Percentiles rank a stretch among this genome's conserved stretches.
Conservation (phyloP, 2,329 filamentous ascomycete genomes). For the Eutypella sp. region DNA sequence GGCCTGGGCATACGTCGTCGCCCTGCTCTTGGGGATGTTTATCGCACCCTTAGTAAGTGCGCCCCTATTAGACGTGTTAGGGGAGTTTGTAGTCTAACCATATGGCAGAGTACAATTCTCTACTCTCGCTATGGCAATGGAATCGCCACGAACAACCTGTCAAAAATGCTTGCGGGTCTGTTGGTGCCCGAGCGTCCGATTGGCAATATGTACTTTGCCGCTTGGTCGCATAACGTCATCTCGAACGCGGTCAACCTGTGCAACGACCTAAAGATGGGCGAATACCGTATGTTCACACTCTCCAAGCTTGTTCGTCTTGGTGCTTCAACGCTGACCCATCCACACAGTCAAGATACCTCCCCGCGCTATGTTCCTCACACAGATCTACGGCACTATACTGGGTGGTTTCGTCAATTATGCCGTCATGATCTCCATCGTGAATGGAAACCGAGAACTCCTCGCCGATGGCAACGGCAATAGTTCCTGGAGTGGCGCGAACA, state of each 20-base stretch:
- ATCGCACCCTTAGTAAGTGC: conserved; percentile 45
- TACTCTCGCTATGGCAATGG: conserved; percentile 51
- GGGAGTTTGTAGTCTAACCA: conserved; percentile 8
- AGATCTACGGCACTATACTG: conserved; percentile 50
- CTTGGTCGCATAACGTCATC: conserved; percentile 56
- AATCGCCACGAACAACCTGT: conserved; percentile 54
- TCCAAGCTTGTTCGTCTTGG: neutral
- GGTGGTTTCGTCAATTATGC: conserved; percentile 51
- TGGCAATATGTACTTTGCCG: conserved; percentile 55
- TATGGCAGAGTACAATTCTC: conserved; percentile 41
- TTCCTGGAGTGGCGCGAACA: conserved; percentile 47
- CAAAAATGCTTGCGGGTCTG: conserved; percentile 51
- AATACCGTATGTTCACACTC: conserved; percentile 42
- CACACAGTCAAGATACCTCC: conserved; percentile 49
- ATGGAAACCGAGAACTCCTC: conserved; percentile 42
- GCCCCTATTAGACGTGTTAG: neutral
- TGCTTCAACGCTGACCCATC: conserved; percentile 12
- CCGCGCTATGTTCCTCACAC: conserved; percentile 50
- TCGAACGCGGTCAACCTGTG: conserved; percentile 43
- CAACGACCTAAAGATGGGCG: conserved; percentile 53
- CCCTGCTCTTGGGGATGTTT: conserved; percentile 37
- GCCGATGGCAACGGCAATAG: conserved; percentile 39
- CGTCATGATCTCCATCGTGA: conserved; percentile 51
- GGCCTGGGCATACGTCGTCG: conserved; percentile 42
- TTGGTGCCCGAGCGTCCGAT: conserved; percentile 45